Evolutionary conservation across 2,329 filamentous ascomycete genomes (phyloP).

Genomic region (Thelonectria olida): DNA sequence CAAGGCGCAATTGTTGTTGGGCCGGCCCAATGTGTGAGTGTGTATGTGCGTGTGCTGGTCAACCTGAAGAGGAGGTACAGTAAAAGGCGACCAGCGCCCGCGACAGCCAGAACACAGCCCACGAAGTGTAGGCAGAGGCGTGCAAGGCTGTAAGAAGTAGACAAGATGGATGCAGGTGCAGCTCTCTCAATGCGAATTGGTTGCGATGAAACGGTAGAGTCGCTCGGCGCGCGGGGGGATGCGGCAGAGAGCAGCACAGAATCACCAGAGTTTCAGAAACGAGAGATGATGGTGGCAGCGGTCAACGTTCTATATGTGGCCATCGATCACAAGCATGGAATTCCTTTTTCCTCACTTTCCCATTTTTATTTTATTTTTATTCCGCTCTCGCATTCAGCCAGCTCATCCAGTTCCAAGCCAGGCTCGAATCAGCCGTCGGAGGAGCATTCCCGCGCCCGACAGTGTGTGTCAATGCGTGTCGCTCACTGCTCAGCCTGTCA

Average conservation of each 20-base stretch:
- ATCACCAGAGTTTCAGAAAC: conserved; percentile 33
- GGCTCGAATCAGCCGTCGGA: conserved; percentile 24
- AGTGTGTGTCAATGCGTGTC: background rate
- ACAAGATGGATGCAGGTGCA: conserved; percentile 13
- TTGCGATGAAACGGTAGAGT: conserved; percentile 26
- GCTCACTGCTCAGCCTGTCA: background rate
- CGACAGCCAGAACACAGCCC: background rate
- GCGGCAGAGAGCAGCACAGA: conserved; percentile 16
- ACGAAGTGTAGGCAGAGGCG: background rate
- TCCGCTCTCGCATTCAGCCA: background rate
- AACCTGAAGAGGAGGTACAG: conserved; percentile 6
- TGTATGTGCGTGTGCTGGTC: conserved; percentile 13
- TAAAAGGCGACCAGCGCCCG: conserved; percentile 9
- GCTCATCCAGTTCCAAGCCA: background rate
- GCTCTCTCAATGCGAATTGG: background rate
- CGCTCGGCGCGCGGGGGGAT: conserved; percentile 18
- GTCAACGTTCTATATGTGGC: conserved; percentile 38
- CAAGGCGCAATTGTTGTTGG: background rate
- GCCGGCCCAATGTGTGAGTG: background rate
- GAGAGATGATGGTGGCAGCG: conserved; percentile 29
- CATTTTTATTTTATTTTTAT: background rate
- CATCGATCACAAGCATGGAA: background rate
- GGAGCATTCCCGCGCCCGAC: conserved; percentile 21
- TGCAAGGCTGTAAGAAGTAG: background rate
- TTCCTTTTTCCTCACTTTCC: background rate